Evolutionary conservation across 352 stramenopile species (phyloP).

Genomic region (Globisporangium takayamanum): DNA sequence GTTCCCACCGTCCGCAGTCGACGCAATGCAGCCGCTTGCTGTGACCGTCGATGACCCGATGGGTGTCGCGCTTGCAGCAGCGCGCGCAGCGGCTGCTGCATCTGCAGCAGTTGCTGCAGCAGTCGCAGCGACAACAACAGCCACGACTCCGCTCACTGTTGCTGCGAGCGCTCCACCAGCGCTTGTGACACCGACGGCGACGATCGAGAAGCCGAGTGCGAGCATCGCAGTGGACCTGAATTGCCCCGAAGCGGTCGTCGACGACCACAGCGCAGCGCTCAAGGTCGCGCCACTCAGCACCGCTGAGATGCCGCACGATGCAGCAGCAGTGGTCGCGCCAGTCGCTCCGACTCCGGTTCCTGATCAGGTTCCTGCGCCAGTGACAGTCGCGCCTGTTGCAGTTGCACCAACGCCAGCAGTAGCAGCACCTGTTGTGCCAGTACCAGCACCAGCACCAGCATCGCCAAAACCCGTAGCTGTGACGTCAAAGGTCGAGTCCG

Average conservation of each 20-base stretch:
- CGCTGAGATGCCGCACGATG: background rate
- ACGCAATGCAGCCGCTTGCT: constrained; percentile 8
- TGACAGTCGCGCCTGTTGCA: background rate
- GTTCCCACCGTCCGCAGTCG: constrained; percentile 9
- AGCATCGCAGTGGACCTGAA: constrained; percentile 20
- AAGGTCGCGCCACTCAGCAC: constrained; percentile 11
- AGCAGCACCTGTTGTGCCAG: background rate
- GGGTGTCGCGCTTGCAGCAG: background rate
- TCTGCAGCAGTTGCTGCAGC: constrained; percentile 15
- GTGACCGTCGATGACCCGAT: constrained; percentile 1
- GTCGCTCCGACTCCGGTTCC: background rate
- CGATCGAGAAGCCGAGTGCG: background rate
- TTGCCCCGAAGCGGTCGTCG: constrained; percentile 31
- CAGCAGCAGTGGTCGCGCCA: background rate
- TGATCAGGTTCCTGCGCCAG: background rate
- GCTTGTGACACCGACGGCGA: constrained; percentile 4
- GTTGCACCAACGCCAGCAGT: background rate
- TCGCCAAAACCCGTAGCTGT: constrained; percentile 5
- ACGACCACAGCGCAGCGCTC: constrained; percentile 20
- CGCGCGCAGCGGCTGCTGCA: constrained; percentile 6
- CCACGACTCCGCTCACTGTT: constrained; percentile 9
- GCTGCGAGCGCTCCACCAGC: constrained; percentile 14
- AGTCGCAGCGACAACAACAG: constrained; percentile 1
- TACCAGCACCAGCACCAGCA: background rate
- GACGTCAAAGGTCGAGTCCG: constrained; percentile 2